Base-by-base conservation (phyloP, 768 basidiomycete genomes). In the Kwoniella sp. region DNA sequence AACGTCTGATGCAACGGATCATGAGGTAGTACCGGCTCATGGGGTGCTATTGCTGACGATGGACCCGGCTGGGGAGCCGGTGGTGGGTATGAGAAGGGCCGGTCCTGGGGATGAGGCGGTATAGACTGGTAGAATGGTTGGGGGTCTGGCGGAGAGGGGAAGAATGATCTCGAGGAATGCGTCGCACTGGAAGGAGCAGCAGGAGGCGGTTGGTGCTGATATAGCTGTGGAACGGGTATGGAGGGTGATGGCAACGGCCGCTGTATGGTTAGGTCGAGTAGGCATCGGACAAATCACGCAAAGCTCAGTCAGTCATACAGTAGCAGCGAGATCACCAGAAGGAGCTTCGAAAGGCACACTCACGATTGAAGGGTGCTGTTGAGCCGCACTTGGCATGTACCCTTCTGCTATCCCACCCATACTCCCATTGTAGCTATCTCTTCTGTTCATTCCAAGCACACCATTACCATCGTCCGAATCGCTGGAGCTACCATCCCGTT, bases 391-490 rank as follows among this genome's bases (percentile, higher is more conserved):
- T 4, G 41, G 41, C 41, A 45, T 20, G 17, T 11, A 45, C 15
- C 41, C 41, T 9, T 45, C 41, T 20, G 48, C 37, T 58, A 29
- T 65, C 56, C 54, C 20, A 15, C 26, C 41, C 26, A 20, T 20
- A 17, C 28, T 29, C 7, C 23, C 47, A 30, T 45, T 41, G 25
- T 30, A 53, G 34, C 64, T 58, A 12, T 58, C 57, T 54, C 58
- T 53, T n/a, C 61, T 57, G 30, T 22, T 17, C 4, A 23, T 9
- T 22, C 5, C 55, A 9, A 47, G 25, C 20, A 23, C 23, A 17
- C 37, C 65, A 15, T 66, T 26, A 17, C 37, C 65, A 15, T 66
- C 59, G 20, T 66, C 58, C 3, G 65, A 61, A 22, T 55, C 57
- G 28, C 58, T 55, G 25, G 65, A 48, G 5, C 26, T 48, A 22